These are phyloP conservation scores for Kwoniella bestiolae DNA, from an alignment of 768 basidiomycete species.

Conservation along the genomic window DNA sequence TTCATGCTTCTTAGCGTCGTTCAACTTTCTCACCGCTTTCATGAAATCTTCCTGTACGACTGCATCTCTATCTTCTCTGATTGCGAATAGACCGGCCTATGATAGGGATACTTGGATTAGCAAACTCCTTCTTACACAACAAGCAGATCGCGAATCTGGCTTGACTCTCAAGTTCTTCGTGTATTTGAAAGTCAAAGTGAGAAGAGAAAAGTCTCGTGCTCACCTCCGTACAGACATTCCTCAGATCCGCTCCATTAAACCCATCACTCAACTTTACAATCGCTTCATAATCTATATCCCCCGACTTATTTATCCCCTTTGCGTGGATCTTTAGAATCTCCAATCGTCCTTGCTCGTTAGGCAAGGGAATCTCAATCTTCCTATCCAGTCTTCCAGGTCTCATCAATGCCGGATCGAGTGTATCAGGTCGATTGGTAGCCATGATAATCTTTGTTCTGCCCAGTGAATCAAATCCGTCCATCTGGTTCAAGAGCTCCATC, in stretches of 20 bases:
- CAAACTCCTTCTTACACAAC: no score
- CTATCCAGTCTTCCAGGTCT: slow-evolving; percentile 94
- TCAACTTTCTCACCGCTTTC: slow-evolving; percentile 93
- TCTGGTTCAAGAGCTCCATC: slow-evolving; percentile 99
- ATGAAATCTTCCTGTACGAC: slow-evolving; percentile 92
- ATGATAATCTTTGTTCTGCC: slow-evolving; percentile 96
- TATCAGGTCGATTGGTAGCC: slow-evolving; percentile 99
- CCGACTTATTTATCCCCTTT: slow-evolving; percentile 87
- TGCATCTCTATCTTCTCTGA: slow-evolving; percentile 93
- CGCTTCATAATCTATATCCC: slow-evolving; percentile 96
- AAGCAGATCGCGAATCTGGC: no score
- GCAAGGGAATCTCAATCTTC: slow-evolving; percentile 96
- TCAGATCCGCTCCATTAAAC: slow-evolving; percentile 95
- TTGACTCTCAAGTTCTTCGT: no score
- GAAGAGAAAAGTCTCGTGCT: not conserved
- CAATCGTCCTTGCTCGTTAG: slow-evolving; percentile 92
- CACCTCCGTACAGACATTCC: slow-evolving; percentile 92
- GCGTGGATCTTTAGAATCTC: slow-evolving; percentile 99
- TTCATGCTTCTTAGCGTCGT: slow-evolving; percentile 97
- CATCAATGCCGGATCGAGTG: slow-evolving; percentile 92
- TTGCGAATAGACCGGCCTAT: slow-evolving; percentile 86
- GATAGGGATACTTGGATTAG: not conserved
- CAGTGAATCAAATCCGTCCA: slow-evolving; percentile 98
- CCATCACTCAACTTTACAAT: slow-evolving; percentile 89
- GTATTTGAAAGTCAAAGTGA: no score